phyloP scores from a whole-genome alignment of 805 yeast species.

The Saturnispora hagleri region DNA sequence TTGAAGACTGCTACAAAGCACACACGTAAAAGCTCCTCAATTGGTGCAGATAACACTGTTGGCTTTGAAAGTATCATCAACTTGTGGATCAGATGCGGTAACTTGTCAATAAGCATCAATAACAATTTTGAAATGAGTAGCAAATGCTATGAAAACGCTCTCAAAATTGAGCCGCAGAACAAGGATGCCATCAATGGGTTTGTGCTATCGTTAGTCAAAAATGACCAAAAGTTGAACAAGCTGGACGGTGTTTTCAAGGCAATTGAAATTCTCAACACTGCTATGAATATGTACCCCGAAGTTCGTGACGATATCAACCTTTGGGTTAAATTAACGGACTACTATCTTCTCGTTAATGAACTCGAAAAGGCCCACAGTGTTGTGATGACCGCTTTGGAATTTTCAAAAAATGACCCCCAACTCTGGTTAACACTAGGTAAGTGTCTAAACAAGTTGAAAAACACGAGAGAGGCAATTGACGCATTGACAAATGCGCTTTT shows the following conservation, averaged over 20 bases:
- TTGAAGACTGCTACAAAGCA: neutral
- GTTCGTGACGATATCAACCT: conserved; percentile 32
- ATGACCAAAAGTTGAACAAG: neutral
- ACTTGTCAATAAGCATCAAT: conserved; percentile 36
- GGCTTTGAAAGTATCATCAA: neutral
- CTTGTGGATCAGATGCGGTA: conserved; percentile 42
- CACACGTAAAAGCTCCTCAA: neutral
- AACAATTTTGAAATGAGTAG: conserved; percentile 31
- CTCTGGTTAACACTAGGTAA: conserved; percentile 43
- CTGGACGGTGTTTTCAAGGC: conserved; percentile 20
- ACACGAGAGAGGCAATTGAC: conserved; percentile 38
- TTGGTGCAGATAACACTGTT: too few species aligned
- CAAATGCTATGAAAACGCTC: conserved; percentile 34
- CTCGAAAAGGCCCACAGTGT: conserved; percentile 42
- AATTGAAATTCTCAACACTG: conserved; percentile 32
- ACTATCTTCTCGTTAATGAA: conserved; percentile 38
- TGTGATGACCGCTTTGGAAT: conserved; percentile 16
- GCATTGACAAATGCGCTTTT: conserved; percentile 38
- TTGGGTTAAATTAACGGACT: conserved; percentile 44
- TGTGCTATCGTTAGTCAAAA: conserved; percentile 23
- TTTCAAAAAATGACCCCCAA: conserved; percentile 28
- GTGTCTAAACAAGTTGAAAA: conserved; percentile 35
- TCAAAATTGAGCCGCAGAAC: conserved; percentile 34
- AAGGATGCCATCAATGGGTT: conserved; percentile 35
- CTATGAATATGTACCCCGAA: conserved; percentile 31